Percentiles rank a stretch among this genome's conserved stretches.
These are phyloP conservation scores for Dimocarpus longan DNA, from an alignment of 345 rosid species.

Conservation along the genomic window DNA sequence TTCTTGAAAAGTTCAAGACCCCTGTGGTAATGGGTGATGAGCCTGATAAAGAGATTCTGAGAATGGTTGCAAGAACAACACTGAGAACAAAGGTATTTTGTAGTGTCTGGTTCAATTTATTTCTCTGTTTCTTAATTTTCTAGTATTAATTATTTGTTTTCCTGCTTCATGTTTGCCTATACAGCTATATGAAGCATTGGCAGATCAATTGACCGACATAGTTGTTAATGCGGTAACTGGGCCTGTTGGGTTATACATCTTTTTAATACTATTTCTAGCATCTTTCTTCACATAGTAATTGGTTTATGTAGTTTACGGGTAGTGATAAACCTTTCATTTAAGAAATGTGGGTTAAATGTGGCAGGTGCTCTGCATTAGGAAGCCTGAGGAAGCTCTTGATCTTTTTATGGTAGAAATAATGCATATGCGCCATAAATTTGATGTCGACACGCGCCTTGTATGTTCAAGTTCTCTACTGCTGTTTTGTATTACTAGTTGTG, in stretches of 20 bases:
- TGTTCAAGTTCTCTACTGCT: conserved; percentile 13
- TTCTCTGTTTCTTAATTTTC: background rate
- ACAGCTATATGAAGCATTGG: conserved; percentile 87
- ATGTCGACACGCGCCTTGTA: conserved; percentile 93
- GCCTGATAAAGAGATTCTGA: conserved; percentile 92
- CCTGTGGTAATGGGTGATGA: conserved; percentile 93
- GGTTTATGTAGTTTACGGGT: background rate
- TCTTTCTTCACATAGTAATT: background rate
- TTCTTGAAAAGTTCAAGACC: conserved; percentile 92
- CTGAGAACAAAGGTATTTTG: conserved; percentile 83
- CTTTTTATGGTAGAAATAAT: conserved; percentile 98
- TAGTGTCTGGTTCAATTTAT: background rate
- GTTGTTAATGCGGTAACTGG: conserved; percentile 78
- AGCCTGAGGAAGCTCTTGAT: conserved; percentile 88
- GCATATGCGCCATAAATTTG: conserved; percentile 99
- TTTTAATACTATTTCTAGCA: background rate
- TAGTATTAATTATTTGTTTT: background rate
- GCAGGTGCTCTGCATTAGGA: conserved; percentile 87
- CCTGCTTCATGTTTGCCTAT: conserved; percentile 17
- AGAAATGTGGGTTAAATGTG: conserved; percentile 21
- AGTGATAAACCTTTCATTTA: background rate
- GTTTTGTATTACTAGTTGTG: background rate
- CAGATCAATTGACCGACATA: conserved; percentile 92
- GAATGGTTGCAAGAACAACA: conserved; percentile 97
- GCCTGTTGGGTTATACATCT: background rate